Evolutionary conservation across 2,329 filamentous ascomycete genomes (phyloP).

Genomic region (Pyrenophora teres): DNA sequence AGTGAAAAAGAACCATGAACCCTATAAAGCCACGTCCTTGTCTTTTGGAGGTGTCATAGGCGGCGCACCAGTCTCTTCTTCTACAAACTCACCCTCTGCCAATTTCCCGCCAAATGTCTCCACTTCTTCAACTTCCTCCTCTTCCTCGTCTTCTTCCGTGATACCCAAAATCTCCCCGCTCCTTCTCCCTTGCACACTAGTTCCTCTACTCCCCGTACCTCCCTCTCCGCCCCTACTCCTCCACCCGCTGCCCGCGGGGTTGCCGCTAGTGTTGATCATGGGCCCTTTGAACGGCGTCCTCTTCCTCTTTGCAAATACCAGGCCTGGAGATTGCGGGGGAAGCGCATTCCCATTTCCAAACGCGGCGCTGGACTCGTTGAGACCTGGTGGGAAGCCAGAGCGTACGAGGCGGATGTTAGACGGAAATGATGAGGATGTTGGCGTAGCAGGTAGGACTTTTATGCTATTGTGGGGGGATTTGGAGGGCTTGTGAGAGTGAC

Average conservation of each 20-base stretch:
- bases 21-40: background rate
- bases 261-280: slow-evolving; percentile 55
- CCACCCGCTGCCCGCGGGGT: background rate
- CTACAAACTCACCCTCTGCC: slow-evolving; percentile 41
- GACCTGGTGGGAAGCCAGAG: slow-evolving; percentile 45
- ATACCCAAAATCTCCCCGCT: slow-evolving; percentile 76
- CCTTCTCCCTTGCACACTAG: slow-evolving; percentile 68
- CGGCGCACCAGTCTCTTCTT: slow-evolving; percentile 18
- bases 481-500: slow-evolving; percentile 67
- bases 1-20: background rate
- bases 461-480: slow-evolving; percentile 84
- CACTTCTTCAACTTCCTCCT: slow-evolving; percentile 61
- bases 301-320: slow-evolving; percentile 82
- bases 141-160: slow-evolving; percentile 49
- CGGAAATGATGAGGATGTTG: slow-evolving; percentile 73
- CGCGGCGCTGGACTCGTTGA: slow-evolving; percentile 47
- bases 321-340: slow-evolving; percentile 53
- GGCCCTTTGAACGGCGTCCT: slow-evolving; percentile 83
- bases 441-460: slow-evolving; percentile 92
- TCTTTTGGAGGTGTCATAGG: slow-evolving; percentile 12
- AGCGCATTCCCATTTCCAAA: slow-evolving; percentile 61
- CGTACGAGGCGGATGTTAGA: slow-evolving; percentile 84
- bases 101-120: slow-evolving; percentile 62
- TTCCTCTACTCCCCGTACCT: slow-evolving; percentile 40
- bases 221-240: slow-evolving; percentile 13